Evolutionary conservation across 768 basidiomycete species (phyloP).

Genomic region (Lentinula guzmanii): DNA sequence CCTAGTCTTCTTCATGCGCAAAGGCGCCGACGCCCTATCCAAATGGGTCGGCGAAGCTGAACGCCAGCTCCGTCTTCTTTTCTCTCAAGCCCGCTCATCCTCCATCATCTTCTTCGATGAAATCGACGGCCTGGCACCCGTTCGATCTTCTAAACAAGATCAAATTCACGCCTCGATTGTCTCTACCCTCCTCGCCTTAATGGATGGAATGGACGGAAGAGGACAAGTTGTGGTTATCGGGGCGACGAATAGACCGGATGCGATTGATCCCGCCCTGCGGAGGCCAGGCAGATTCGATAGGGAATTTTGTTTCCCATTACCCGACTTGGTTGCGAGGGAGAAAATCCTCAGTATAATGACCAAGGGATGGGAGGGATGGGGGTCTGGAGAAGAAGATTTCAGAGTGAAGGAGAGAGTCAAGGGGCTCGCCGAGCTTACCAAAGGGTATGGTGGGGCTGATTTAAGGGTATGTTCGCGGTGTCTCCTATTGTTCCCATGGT

Average conservation of each 20-base stretch:
- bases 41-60: constrained; percentile 99
- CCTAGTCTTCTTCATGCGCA: constrained; percentile 98
- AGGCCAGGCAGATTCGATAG: constrained; percentile 95
- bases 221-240: constrained; percentile 98
- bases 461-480: constrained; percentile 51
- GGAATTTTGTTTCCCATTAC: constrained; percentile 96
- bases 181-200: constrained; percentile 88
- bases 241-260: constrained; percentile 95
- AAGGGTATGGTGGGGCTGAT: constrained; percentile 95
- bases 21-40: constrained; percentile 94
- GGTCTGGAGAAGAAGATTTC: constrained; percentile 15
- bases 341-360: constrained; percentile 91
- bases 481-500: too few relatives aligned
- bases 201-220: constrained; percentile 99
- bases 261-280: constrained; percentile 93
- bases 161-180: constrained; percentile 99
- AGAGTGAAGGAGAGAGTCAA: constrained; percentile 19
- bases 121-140: constrained; percentile 97
- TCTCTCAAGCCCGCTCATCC: constrained; percentile 88
- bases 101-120: constrained; percentile 99
- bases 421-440: constrained; percentile 77
- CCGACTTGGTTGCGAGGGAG: constrained; percentile 76
- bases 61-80: constrained; percentile 87
- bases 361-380: constrained; percentile 82
- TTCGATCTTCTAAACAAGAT: constrained; percentile 98